Evolutionary conservation across 2,329 filamentous ascomycete genomes (phyloP), one percentile per base, ranked within the genome.

Genomic region (Talaromyces sp.): DNA sequence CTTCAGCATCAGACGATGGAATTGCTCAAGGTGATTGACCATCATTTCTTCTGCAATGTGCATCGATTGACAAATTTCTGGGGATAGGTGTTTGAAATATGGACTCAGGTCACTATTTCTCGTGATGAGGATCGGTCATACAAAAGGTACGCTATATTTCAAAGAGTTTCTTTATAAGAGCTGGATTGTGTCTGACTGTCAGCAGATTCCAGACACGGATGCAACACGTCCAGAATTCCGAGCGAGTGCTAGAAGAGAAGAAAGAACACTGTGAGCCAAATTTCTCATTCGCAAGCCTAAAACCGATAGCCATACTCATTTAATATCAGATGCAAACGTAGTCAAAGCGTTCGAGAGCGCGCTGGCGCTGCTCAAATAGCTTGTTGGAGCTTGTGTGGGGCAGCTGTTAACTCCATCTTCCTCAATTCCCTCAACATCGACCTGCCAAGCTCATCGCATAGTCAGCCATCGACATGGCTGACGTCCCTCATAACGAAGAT

Each of bases 41-140:
- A 6, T 3, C 10, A 37, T 35, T 8, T 8, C n/a, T 14, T 61
- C 24, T 16, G 24, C 8, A 13, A 19, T 33, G 9, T 11, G 22
- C 47, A n/a, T 41, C 52, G 43, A 31, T n/a, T 56, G 9, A 64
- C 31, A n/a, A 35, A n/a, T 24, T 61, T 47, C 31, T 69, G 37
- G 16, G 6, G 5, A 8, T 45, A 96, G 92, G 90, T 90, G 74
- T 96, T 96, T 75, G 84, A 85, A 65, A 80, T 88, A 41, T 97
- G 93, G 93, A 90, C 91, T 27, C 83, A 89, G 22, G 87, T 90
- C 13, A 89, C 90, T 0, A 85, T 88, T 37, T 79, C 83, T 11
- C 88, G 91, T 67, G 93, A 97, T 75, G 88, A 90, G 63, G 88
- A 89, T 66, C 86, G 93, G 64, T 90, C 91, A 27, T 83, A 87